Evolutionary conservation across 2,329 filamentous ascomycete genomes (phyloP).

Genomic region (Arthrobotrys megalospora): DNA sequence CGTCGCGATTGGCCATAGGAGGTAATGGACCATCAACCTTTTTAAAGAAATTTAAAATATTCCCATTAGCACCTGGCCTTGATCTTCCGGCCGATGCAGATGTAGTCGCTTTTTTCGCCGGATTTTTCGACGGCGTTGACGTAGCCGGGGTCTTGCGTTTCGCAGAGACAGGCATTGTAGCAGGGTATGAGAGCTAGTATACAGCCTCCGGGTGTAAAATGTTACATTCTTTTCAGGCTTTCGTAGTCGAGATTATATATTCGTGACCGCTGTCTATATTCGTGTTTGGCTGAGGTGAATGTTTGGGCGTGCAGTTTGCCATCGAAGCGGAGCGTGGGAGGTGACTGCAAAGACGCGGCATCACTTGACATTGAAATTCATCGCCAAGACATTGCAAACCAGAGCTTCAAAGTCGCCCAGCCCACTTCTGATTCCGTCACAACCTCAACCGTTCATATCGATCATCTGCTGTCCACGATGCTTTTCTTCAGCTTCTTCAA

Average conservation of each 20-base stretch:
- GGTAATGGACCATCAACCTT: constrained; percentile 55
- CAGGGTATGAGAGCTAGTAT: constrained; percentile 19
- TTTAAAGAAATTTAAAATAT: constrained; percentile 57
- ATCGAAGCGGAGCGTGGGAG: constrained; percentile 8
- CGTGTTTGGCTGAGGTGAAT: not conserved
- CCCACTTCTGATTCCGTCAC: constrained; percentile 23
- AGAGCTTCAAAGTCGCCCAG: constrained; percentile 35
- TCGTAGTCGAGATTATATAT: not conserved
- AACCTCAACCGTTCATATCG: constrained; percentile 18
- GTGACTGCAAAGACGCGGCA: constrained; percentile 41
- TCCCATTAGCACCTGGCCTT: constrained; percentile 47
- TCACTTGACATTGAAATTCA: constrained; percentile 59
- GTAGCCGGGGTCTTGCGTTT: constrained; percentile 51
- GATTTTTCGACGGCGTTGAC: constrained; percentile 35
- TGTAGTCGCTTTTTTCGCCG: constrained; percentile 39
- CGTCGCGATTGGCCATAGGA: constrained; percentile 35
- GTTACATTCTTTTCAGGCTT: constrained; percentile 36
- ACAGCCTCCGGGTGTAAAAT: not conserved
- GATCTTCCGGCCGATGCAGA: constrained; percentile 18
- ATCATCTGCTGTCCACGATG: constrained; percentile 38
- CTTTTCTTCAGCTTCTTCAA: constrained; percentile 86
- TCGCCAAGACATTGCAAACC: constrained; percentile 53
- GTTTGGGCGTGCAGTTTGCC: constrained; percentile 23
- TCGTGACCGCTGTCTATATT: not conserved
- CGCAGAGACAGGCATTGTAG: constrained; percentile 44